Evolutionary conservation across 2,329 filamentous ascomycete genomes (phyloP).

Genomic region (Aspergillus jensenii): DNA sequence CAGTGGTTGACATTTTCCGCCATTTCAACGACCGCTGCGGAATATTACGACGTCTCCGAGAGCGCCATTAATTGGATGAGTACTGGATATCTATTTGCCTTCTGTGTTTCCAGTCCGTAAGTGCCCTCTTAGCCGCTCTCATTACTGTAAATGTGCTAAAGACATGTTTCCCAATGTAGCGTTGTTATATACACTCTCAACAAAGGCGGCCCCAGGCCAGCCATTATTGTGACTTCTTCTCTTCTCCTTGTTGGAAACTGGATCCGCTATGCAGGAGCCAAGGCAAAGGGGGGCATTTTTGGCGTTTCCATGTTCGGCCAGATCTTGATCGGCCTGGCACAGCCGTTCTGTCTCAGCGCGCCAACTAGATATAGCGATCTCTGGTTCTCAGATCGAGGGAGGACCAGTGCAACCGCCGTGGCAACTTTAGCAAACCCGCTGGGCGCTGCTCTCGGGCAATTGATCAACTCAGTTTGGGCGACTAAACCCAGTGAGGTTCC

Average conservation of each 20-base stretch:
- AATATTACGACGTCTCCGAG: constrained; percentile 74
- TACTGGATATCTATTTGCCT: constrained; percentile 83
- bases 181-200: constrained; percentile 75
- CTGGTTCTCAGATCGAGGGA: constrained; percentile 85
- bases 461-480: constrained; percentile 79
- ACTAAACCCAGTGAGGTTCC: constrained; percentile 65
- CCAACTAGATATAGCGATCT: constrained; percentile 89
- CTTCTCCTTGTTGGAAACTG: constrained; percentile 84
- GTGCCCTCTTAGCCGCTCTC: constrained; percentile 23
- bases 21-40: constrained; percentile 69
- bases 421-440: constrained; percentile 85
- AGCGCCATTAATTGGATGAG: constrained; percentile 89
- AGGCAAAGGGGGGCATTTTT: constrained; percentile 61
- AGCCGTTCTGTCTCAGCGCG: constrained; percentile 87
- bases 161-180: constrained; percentile 19
- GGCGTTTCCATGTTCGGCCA: constrained; percentile 86
- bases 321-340: constrained; percentile 81
- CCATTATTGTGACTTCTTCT: constrained; percentile 71
- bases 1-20: constrained; percentile 93
- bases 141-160: neutral
- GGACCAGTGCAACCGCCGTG: constrained; percentile 83
- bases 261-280: constrained; percentile 77
- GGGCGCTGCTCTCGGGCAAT: constrained; percentile 82
- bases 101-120: constrained; percentile 68
- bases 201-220: constrained; percentile 69